Percentiles rank a stretch among this genome's conserved stretches.
These are phyloP conservation scores for Elasticomyces elasticus DNA, from an alignment of 495 filamentous ascomycete species.

Conservation along the genomic window DNA sequence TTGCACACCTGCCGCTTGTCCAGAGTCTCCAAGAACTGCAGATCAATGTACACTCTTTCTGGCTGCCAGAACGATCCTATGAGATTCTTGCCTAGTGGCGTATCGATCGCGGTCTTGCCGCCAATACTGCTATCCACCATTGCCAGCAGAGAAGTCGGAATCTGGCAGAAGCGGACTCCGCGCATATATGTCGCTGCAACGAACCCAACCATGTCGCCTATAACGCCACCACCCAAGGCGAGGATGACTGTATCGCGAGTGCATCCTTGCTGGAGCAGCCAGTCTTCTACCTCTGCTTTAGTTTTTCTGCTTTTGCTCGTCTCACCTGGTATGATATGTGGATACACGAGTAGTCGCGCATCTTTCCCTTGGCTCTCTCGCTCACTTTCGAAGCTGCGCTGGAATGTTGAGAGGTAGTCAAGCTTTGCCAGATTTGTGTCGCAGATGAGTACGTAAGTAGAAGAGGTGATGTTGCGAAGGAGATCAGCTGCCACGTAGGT, in stretches of 20 bases:
- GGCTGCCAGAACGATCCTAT: constrained; percentile 97
- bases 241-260: constrained; percentile 91
- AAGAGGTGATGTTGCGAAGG: constrained; percentile 62
- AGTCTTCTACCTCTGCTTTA: constrained; percentile 92
- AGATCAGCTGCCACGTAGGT: constrained; percentile 74
- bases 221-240: constrained; percentile 92
- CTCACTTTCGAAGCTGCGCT: constrained; percentile 51
- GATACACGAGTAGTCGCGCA: constrained; percentile 71
- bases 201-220: constrained; percentile 95
- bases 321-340: constrained; percentile 75
- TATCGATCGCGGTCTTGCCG: constrained; percentile 96
- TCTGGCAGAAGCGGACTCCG: constrained; percentile 90
- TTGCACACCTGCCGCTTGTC: constrained; percentile 93
- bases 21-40: constrained; percentile 83
- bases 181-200: constrained; percentile 97
- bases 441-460: constrained; percentile 91
- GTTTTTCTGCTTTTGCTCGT: constrained; percentile 85
- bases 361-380: constrained; percentile 11
- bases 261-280: constrained; percentile 87
- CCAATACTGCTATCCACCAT: constrained; percentile 99
- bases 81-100: constrained; percentile 92
- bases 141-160: constrained; percentile 84
- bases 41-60: constrained; percentile 83
- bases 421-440: constrained; percentile 80
- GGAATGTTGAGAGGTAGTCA: constrained; percentile 64